Conservation (phyloP, 2,329 filamentous ascomycete genomes). For the Claviceps sorghi region DNA sequence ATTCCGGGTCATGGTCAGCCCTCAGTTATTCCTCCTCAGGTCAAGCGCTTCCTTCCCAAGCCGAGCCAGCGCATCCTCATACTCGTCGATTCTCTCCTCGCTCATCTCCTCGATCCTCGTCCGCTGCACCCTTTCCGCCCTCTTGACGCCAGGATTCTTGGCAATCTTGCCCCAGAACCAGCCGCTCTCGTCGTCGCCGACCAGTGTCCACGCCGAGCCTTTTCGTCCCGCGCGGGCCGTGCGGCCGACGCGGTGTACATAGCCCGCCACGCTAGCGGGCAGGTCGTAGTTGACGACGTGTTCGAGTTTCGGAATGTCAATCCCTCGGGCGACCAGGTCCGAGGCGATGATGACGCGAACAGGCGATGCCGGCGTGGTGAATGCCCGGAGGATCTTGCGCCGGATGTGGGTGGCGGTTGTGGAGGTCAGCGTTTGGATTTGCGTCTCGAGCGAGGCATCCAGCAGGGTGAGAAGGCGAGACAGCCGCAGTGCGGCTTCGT, state of each 20-base stretch:
- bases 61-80: constrained; percentile 43
- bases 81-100: constrained; percentile 31
- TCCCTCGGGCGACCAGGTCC: constrained; percentile 80
- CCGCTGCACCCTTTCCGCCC: constrained; percentile 31
- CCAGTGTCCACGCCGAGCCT: constrained; percentile 75
- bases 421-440: constrained; percentile 60
- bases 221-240: constrained; percentile 67
- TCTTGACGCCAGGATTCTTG: constrained; percentile 34
- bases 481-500: constrained; percentile 77
- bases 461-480: constrained; percentile 61
- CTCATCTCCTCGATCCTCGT: constrained; percentile 32
- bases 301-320: constrained; percentile 65
- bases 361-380: constrained; percentile 49
- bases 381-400: constrained; percentile 52
- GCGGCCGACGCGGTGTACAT: constrained; percentile 83
- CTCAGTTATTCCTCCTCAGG: constrained; percentile 12
- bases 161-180: constrained; percentile 89
- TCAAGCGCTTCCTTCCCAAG: constrained; percentile 45
- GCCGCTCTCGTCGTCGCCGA: constrained; percentile 65
- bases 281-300: constrained; percentile 93
- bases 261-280: constrained; percentile 63
- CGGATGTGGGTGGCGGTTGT: constrained; percentile 60
- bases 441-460: constrained; percentile 38
- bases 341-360: constrained; percentile 73
- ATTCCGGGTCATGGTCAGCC: background rate